A percentile compares a stretch with the other conserved stretches of the same genome.
These are phyloP conservation scores for Pythium volutum DNA, from an alignment of 352 stramenopile genomes.

Conservation along the genomic window DNA sequence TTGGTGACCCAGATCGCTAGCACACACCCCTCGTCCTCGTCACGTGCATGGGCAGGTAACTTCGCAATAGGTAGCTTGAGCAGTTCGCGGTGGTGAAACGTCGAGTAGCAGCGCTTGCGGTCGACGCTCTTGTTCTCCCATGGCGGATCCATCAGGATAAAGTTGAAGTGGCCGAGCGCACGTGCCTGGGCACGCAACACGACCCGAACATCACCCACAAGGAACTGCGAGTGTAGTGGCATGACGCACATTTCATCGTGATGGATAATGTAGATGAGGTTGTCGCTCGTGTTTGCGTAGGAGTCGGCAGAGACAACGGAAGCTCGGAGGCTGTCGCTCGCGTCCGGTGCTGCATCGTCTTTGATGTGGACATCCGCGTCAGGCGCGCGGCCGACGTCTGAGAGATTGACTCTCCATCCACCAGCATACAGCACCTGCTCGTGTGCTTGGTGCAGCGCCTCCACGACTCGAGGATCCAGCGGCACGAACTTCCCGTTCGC, in stretches of 20 bases:
- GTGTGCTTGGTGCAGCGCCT: slow-evolving; percentile 27
- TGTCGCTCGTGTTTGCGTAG: slow-evolving; percentile 11
- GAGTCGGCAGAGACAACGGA: background rate
- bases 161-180: slow-evolving; percentile 26
- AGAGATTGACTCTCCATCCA: background rate
- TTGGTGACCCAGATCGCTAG: slow-evolving; percentile 80
- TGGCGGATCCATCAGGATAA: slow-evolving; percentile 70
- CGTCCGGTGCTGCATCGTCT: background rate
- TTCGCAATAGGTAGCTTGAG: slow-evolving; percentile 38
- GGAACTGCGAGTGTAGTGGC: slow-evolving; percentile 23
- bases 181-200: slow-evolving; percentile 24
- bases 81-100: slow-evolving; percentile 57
- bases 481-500: slow-evolving; percentile 52
- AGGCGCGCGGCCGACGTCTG: background rate
- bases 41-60: slow-evolving; percentile 26
- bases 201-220: slow-evolving; percentile 21
- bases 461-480: slow-evolving; percentile 24
- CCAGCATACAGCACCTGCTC: background rate
- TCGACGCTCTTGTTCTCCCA: slow-evolving; percentile 80
- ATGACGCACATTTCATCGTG: slow-evolving; percentile 22
- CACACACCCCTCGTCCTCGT: slow-evolving; percentile 38
- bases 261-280: background rate
- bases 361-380: background rate
- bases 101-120: slow-evolving; percentile 51
- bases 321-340: background rate